Percentiles rank a stretch among this genome's conserved stretches.
Conservation (phyloP, 352 stramenopile genomes). For the Phytopythium cucurbitacearum region DNA sequence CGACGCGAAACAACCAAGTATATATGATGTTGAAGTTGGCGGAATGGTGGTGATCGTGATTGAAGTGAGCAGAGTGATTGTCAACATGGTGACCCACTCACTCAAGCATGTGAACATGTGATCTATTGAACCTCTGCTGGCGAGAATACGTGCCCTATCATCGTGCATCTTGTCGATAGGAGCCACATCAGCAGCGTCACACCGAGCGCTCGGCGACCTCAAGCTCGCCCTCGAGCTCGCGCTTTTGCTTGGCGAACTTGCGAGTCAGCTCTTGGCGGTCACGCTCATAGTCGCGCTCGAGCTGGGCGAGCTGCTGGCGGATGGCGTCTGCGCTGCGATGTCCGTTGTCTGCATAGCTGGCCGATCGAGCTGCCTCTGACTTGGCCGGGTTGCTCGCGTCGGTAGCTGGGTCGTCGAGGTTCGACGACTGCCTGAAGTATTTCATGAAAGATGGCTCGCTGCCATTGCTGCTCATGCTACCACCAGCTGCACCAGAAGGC, state of each 20-base stretch:
- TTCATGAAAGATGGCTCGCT: conserved; percentile 81
- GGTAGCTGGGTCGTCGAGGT: conserved; percentile 8
- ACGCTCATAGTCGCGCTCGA: conserved; percentile 47
- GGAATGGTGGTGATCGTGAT: too few relatives aligned
- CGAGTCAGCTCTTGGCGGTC: conserved; percentile 32
- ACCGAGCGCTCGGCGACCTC: conserved; percentile 25
- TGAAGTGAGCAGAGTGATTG: too few relatives aligned
- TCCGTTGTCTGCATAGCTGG: conserved; percentile 10
- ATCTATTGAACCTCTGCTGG: too few relatives aligned
- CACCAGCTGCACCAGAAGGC: conserved; percentile 4
- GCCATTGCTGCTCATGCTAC: conserved; percentile 9
- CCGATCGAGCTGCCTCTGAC: conserved; percentile 17
- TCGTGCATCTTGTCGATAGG: too few relatives aligned
- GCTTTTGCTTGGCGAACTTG: conserved; percentile 42
- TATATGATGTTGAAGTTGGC: too few relatives aligned
- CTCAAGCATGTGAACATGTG: too few relatives aligned
- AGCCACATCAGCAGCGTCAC: not conserved
- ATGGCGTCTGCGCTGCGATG: conserved; percentile 10
- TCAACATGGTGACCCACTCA: too few relatives aligned
- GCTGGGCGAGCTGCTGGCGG: conserved; percentile 43
- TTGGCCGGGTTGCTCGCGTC: conserved; percentile 7
- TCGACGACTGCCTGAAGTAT: conserved; percentile 57
- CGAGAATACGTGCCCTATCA: too few relatives aligned
- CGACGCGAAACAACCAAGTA: too few relatives aligned
- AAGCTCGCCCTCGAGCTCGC: conserved; percentile 44